Base-by-base conservation (phyloP, 306 rosid genomes). In the Cicer arietinum region DNA sequence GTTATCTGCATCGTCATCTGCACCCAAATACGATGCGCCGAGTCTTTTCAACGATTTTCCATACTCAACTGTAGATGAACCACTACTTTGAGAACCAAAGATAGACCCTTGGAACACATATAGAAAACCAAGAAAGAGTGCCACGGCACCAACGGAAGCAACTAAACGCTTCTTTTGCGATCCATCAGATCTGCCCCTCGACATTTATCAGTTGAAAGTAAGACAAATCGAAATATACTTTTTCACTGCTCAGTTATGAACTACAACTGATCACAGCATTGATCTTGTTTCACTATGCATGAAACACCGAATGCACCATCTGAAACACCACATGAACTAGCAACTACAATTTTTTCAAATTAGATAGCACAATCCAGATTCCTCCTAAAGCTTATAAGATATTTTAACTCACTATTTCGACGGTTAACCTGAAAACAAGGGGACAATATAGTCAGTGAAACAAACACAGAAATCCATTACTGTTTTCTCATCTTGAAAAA, bases 131-230 rank as follows among this genome's bases (percentile, higher is more conserved):
- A 83, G 10, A 63, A 79, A 79, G 12, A 74, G 10, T 9, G 67
- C 75, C 75, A 69, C 81, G 4, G 14, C 75, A 79, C 81, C 79
- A 56, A 79, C 6, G 10, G 80, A 79, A 79, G 86, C 86, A 74
- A 83, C 22, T 74, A 83, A 46, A 48, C 65, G 83, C 86, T 79
- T 79, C 83, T 83, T 83, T 57, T 56, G 81, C n/a, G 81, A 74
- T 69, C 66, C 86, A 63, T 83, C 86, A 47, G 83, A 63, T 74
- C 83, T 83, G 44, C 81, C 86, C 80, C 86, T 83, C 60, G 81
- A 74, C 83, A 83, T 83, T 74, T 79, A 79, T 83, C 59, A 67
- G 56, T 77, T 50, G 46, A 69, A 74, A 53, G 52, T 40, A 44
- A 69, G 37, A 14, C 25, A 52, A 67, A 68, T 52, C 56, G 8